These are phyloP conservation scores for Decorospora gaudefroyi DNA, from an alignment of 2,329 filamentous ascomycete species.

Conservation along the genomic window DNA sequence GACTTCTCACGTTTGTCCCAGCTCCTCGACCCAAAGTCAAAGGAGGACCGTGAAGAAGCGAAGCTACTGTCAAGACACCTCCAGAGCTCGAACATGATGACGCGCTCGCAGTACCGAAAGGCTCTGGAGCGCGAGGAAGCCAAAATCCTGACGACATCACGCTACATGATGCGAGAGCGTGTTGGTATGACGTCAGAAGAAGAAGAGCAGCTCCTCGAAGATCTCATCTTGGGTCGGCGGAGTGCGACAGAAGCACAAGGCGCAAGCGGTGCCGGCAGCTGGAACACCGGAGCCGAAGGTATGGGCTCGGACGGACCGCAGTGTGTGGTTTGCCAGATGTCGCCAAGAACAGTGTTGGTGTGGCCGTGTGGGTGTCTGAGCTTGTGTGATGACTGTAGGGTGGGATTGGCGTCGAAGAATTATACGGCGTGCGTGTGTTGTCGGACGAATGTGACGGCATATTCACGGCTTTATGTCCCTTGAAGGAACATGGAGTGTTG, in stretches of 20 bases:
- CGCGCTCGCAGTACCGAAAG: conserved; percentile 74
- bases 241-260: conserved; percentile 45
- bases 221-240: conserved; percentile 61
- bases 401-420: conserved; percentile 94
- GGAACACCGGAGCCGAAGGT: conserved; percentile 73
- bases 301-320: conserved; percentile 76
- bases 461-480: conserved; percentile 89
- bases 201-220: conserved; percentile 63
- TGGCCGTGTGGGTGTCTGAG: conserved; percentile 97
- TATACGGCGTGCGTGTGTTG: conserved; percentile 97
- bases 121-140: conserved; percentile 71
- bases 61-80: conserved; percentile 80
- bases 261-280: conserved; percentile 51
- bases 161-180: conserved; percentile 34
- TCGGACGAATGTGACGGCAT: conserved; percentile 82
- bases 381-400: conserved; percentile 91
- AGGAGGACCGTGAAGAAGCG: conserved; percentile 80
- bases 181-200: conserved; percentile 51
- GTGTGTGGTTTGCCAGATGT: conserved; percentile 90
- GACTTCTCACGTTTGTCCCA: conserved; percentile 72
- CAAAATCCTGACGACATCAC: conserved; percentile 62
- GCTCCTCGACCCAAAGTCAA: conserved; percentile 77
- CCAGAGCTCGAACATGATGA: conserved; percentile 71
- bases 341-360: conserved; percentile 84
- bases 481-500: conserved; percentile 35